Evolutionary conservation across 352 stramenopile species (phyloP).

Genomic region (Phytopythium mirpurense): DNA sequence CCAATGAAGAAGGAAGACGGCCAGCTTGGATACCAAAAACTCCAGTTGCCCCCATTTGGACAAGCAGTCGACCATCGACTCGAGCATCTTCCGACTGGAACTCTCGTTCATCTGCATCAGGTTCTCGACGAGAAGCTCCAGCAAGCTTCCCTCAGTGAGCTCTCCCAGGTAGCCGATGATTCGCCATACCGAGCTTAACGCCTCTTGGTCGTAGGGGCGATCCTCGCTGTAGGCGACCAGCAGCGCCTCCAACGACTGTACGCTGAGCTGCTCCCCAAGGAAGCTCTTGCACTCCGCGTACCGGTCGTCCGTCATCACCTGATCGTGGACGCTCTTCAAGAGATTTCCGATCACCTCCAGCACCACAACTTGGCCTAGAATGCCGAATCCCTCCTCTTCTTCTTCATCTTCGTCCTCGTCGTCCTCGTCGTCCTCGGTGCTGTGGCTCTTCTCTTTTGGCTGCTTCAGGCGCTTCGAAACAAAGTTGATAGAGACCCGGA

Average conservation of each 20-base stretch:
- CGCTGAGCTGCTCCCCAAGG: conserved; percentile 54
- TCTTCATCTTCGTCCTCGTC: conserved; percentile 61
- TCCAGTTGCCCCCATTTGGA: conserved; percentile 69
- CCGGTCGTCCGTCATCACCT: conserved; percentile 59
- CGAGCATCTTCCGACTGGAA: conserved; percentile 66
- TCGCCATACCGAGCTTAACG: conserved; percentile 68
- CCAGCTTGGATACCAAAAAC: conserved; percentile 56
- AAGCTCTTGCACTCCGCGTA: conserved; percentile 77
- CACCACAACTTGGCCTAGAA: conserved; percentile 66
- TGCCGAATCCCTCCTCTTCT: conserved; percentile 61
- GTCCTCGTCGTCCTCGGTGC: conserved; percentile 25
- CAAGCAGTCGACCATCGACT: conserved; percentile 76
- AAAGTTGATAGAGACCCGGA: conserved; percentile 76
- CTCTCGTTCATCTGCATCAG: conserved; percentile 74
- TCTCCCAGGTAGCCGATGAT: conserved; percentile 66
- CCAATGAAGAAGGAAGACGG: conserved; percentile 55
- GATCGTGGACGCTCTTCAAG: conserved; percentile 66
- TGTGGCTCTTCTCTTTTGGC: conserved; percentile 21
- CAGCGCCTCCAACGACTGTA: conserved; percentile 55
- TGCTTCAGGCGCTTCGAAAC: conserved; percentile 57
- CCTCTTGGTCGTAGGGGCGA: conserved; percentile 57
- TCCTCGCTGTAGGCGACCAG: conserved; percentile 61
- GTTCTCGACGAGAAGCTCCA: conserved; percentile 55
- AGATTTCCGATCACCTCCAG: conserved; percentile 69
- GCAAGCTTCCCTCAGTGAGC: conserved; percentile 43